phyloP scores from a whole-genome alignment of 257 asterid genomes.

The Solanum appendiculatum region DNA sequence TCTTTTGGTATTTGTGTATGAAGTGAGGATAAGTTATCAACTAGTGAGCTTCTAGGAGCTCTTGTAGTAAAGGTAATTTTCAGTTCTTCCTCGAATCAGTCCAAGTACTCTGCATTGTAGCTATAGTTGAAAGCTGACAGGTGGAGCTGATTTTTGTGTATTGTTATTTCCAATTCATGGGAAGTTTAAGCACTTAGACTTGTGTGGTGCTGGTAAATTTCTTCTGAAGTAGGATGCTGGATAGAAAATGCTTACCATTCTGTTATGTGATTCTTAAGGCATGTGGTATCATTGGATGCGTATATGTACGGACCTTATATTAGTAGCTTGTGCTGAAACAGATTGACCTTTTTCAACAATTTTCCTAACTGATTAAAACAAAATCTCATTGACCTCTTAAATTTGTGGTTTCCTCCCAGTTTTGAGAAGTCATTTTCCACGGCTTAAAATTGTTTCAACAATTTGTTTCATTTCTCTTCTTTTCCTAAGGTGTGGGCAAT shows the following conservation, averaged over 20 bases:
- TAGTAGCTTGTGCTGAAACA: neutral
- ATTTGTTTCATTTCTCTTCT: neutral
- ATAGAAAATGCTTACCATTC: neutral
- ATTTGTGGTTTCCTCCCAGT: neutral
- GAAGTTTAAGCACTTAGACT: neutral
- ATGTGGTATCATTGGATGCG: neutral
- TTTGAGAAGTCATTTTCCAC: neutral
- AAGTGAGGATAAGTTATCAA: neutral
- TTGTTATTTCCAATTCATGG: neutral
- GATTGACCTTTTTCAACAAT: neutral
- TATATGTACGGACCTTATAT: neutral
- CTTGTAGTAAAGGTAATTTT: neutral
- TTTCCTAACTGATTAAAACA: neutral
- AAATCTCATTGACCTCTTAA: neutral
- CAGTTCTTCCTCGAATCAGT: neutral
- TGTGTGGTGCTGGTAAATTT: neutral
- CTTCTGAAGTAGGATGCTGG: neutral
- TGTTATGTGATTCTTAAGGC: neutral
- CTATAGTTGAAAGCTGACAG: neutral
- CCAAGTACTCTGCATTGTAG: neutral
- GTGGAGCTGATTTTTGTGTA: neutral
- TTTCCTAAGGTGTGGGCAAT: slow-evolving; percentile 79
- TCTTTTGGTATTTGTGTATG: neutral
- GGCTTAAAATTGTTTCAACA: neutral
- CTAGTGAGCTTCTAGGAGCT: neutral